Conservation (phyloP, 75 land plant species). For the Pinus taeda region DNA sequence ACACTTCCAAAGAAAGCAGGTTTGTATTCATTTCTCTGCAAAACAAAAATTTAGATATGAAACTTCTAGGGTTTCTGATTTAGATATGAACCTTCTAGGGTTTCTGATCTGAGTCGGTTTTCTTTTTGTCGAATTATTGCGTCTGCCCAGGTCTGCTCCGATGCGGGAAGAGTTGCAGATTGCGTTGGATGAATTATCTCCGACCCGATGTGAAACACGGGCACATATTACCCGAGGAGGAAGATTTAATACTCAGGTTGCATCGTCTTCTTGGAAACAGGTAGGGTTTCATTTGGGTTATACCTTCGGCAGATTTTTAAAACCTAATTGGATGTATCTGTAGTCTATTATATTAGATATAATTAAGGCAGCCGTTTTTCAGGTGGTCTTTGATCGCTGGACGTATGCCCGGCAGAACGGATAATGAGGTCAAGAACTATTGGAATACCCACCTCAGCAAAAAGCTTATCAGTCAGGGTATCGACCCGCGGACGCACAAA, state of each 20-base stretch:
- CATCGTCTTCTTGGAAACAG: conserved; percentile 61
- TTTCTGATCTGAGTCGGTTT: no score
- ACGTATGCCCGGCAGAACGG: conserved; percentile 12
- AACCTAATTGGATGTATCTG: no score
- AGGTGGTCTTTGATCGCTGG: conserved; percentile 14
- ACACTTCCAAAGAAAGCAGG: conserved; percentile 20
- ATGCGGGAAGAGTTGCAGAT: conserved; percentile 69
- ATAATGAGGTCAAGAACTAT: conserved; percentile 11
- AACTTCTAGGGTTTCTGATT: no score
- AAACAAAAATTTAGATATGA: no score
- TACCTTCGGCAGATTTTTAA: no score
- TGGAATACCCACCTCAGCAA: conserved; percentile 16
- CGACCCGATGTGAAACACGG: conserved; percentile 62
- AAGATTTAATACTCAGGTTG: conserved; percentile 42
- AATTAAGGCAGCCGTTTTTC: no score
- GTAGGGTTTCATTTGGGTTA: conserved; percentile 20
- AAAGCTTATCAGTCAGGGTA: conserved; percentile 9
- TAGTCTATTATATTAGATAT: no score
- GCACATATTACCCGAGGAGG: conserved; percentile 50
- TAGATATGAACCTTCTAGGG: no score
- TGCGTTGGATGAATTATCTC: conserved; percentile 67
- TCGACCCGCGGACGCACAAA: conserved; percentile 13
- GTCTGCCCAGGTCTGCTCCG: conserved; percentile 35
- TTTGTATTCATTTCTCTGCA: background rate
- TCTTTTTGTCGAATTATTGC: no score